A percentile compares a stretch with the other conserved stretches of the same genome.
Conservation (phyloP, 352 stramenopile genomes). For the Globisporangium parvum region DNA sequence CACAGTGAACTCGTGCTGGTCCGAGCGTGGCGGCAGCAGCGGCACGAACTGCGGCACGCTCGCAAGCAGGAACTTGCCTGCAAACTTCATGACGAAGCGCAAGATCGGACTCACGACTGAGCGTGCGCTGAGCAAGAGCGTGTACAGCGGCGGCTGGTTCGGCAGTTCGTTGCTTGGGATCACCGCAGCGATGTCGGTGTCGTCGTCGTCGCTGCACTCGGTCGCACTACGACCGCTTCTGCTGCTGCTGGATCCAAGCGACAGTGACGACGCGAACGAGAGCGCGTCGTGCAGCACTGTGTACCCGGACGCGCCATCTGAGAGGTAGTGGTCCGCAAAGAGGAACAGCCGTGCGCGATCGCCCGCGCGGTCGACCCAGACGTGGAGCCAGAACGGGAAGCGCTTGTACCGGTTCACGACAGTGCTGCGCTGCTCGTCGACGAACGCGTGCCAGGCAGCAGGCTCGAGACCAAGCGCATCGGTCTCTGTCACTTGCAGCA, state of each 20-base stretch:
- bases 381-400: conserved; percentile 5
- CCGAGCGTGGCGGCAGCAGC: too few species aligned
- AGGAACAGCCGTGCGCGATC: conserved; percentile 5
- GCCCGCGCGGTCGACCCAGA: not conserved
- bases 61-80: too few species aligned
- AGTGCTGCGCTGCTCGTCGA: not conserved
- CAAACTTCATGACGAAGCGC: too few species aligned
- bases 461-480: not conserved
- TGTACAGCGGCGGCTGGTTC: too few species aligned
- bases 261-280: conserved; percentile 5
- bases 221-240: too few species aligned
- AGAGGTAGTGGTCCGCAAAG: conserved; percentile 9
- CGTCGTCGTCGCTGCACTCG: too few species aligned
- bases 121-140: too few species aligned
- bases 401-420: conserved; percentile 3
- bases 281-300: conserved; percentile 10
- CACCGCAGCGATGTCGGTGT: too few species aligned
- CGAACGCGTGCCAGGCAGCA: conserved; percentile 3
- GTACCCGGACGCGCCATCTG: conserved; percentile 8
- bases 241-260: not conserved
- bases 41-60: too few species aligned
- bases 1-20: too few species aligned
- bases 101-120: too few species aligned
- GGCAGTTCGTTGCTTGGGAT: too few species aligned
- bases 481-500: conserved; percentile 4